A percentile compares a stretch with the other conserved stretches of the same genome.
These are phyloP conservation scores for Ramaria sp. DNA, from an alignment of 768 basidiomycete species.

Conservation along the genomic window DNA sequence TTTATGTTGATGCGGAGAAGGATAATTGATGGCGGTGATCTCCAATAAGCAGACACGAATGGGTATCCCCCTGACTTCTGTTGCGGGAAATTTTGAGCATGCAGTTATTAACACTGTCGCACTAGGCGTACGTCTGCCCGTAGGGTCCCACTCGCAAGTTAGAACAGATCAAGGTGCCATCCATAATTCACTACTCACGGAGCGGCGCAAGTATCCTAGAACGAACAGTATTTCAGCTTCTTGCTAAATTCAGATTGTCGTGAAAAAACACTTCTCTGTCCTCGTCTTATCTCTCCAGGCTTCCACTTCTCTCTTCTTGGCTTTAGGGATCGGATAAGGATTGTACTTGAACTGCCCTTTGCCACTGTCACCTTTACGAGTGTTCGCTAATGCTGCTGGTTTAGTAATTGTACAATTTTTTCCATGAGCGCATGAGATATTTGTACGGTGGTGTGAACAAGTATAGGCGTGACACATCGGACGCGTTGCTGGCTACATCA, in stretches of 20 bases:
- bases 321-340: slow-evolving; percentile 18
- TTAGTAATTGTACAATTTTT: slow-evolving; percentile 22
- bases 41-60: no score
- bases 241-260: not conserved
- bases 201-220: slow-evolving; percentile 22
- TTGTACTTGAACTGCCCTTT: slow-evolving; percentile 16
- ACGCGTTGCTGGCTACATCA: no score
- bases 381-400: slow-evolving; percentile 10
- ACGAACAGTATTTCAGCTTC: not conserved
- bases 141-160: no score
- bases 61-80: no score
- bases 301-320: slow-evolving; percentile 17
- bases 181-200: no score
- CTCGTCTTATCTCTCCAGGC: slow-evolving; percentile 16
- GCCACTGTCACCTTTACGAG: slow-evolving; percentile 13
- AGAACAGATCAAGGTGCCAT: no score
- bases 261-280: slow-evolving; percentile 11
- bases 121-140: no score
- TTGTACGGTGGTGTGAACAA: not conserved
- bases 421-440: slow-evolving; percentile 18
- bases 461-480: not conserved
- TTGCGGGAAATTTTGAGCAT: no score
- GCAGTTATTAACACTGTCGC: no score
- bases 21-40: no score
- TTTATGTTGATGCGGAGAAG: no score